A percentile compares a stretch with the other conserved stretches of the same genome.
Evolutionary conservation across 1,139 yeast species (phyloP).

Genomic region (Lodderomyces metapsilosis): DNA sequence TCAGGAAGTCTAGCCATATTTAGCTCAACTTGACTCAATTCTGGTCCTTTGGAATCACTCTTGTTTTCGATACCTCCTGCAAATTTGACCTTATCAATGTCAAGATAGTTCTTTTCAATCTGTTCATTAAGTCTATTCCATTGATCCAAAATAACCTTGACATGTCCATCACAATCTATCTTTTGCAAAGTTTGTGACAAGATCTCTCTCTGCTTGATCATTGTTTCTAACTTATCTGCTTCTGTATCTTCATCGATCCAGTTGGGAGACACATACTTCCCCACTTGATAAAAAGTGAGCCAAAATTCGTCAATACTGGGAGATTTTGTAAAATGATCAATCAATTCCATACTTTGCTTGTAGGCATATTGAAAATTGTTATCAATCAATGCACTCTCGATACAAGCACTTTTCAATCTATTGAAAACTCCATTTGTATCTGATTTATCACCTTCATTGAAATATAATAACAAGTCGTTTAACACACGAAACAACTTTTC

Average conservation of each 20-base stretch:
- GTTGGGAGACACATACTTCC: constrained; percentile 50
- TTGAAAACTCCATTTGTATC: constrained; percentile 23
- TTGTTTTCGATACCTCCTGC: neutral
- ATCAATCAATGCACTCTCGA: constrained; percentile 56
- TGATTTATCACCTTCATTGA: constrained; percentile 11
- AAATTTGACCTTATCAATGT: constrained; percentile 10
- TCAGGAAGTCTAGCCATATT: constrained; percentile 6
- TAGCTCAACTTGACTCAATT: constrained; percentile 4
- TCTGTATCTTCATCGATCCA: constrained; percentile 33
- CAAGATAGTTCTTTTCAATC: constrained; percentile 23
- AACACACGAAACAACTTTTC: constrained; percentile 43
- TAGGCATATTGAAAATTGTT: constrained; percentile 56
- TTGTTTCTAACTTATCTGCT: constrained; percentile 16
- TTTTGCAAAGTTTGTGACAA: constrained; percentile 38
- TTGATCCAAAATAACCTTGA: constrained; percentile 34
- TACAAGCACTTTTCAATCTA: constrained; percentile 48
- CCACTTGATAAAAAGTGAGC: constrained; percentile 64
- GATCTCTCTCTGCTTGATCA: constrained; percentile 47
- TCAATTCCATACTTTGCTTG: constrained; percentile 30
- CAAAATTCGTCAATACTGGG: constrained; percentile 40
- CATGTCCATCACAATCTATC: constrained; percentile 25
- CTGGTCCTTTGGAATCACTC: neutral
- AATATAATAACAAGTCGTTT: constrained; percentile 33
- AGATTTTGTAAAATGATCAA: constrained; percentile 19
- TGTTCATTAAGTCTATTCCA: constrained; percentile 33